Conservation (phyloP, 805 yeast genomes). For the Hanseniaspora meyeri region DNA sequence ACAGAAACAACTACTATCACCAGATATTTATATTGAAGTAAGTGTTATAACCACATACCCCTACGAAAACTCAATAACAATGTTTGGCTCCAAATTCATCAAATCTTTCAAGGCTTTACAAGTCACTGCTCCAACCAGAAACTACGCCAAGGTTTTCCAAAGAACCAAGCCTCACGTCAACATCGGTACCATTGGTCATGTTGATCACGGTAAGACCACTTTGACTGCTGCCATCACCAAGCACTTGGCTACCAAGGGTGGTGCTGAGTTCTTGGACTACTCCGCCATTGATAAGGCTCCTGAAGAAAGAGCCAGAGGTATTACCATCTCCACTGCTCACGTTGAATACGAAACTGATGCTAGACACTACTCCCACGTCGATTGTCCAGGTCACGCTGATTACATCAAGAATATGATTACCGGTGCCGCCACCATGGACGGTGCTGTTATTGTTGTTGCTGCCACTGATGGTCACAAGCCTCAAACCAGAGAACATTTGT, state of each 20-base stretch:
- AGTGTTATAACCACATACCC: too few species aligned
- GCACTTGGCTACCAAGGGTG: conserved; percentile 75
- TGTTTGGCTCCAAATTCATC: conserved; percentile 10
- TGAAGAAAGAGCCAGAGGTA: conserved; percentile 99
- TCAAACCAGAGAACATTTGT: conserved; percentile 96
- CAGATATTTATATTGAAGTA: too few species aligned
- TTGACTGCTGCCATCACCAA: conserved; percentile 98
- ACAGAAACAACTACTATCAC: too few species aligned
- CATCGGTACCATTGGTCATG: conserved; percentile 97
- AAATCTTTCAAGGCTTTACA: conserved; percentile 10
- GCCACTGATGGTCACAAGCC: conserved; percentile 99
- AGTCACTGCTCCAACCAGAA: conserved; percentile 16
- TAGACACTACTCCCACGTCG: conserved; percentile 95
- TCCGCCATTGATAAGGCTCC: conserved; percentile 93
- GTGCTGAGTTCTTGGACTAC: conserved; percentile 88
- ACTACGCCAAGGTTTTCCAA: conserved; percentile 63
- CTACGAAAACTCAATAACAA: background rate
- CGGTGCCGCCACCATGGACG: conserved; percentile 99
- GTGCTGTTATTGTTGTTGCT: conserved; percentile 98
- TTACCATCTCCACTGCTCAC: conserved; percentile 94
- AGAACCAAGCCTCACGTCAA: conserved; percentile 95
- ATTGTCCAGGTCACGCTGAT: conserved; percentile 98
- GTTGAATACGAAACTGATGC: conserved; percentile 91
- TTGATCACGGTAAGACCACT: conserved; percentile 97
- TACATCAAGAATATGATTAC: conserved; percentile 98